phyloP scores from a whole-genome alignment of 495 filamentous ascomycete species.

The Penicillium salamii region DNA sequence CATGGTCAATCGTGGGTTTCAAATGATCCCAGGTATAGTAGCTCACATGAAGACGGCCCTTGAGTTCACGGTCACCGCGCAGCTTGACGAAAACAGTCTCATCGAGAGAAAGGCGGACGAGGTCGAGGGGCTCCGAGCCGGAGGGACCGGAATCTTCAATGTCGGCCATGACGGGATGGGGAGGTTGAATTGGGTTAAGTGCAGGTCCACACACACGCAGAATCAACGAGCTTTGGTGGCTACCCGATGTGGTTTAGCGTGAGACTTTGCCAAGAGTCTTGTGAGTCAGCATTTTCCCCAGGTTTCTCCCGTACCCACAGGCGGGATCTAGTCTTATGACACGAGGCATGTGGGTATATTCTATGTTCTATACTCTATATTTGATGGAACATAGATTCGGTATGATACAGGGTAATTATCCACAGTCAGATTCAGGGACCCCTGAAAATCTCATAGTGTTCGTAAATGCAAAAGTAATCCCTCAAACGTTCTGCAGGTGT shows the following conservation, averaged over 20 bases:
- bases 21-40: neutral
- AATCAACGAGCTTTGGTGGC: constrained; percentile 19
- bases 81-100: constrained; percentile 98
- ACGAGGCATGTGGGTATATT: neutral
- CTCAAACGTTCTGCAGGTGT: neutral
- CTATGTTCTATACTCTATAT: neutral
- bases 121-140: constrained; percentile 86
- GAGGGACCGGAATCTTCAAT: constrained; percentile 59
- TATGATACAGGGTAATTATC: neutral
- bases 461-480: too few species aligned
- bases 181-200: neutral
- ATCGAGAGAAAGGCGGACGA: constrained; percentile 89
- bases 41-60: constrained; percentile 88
- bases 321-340: constrained; percentile 3
- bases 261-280: neutral
- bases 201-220: constrained; percentile 8
- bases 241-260: constrained; percentile 21
- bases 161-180: constrained; percentile 60
- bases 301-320: constrained; percentile 6
- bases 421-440: too few species aligned
- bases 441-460: too few species aligned
- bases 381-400: neutral
- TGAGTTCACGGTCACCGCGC: constrained; percentile 89
- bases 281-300: constrained; percentile 25
- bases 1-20: constrained; percentile 11